Conservation (phyloP, 805 yeast species). For the Candida sithepensis region DNA sequence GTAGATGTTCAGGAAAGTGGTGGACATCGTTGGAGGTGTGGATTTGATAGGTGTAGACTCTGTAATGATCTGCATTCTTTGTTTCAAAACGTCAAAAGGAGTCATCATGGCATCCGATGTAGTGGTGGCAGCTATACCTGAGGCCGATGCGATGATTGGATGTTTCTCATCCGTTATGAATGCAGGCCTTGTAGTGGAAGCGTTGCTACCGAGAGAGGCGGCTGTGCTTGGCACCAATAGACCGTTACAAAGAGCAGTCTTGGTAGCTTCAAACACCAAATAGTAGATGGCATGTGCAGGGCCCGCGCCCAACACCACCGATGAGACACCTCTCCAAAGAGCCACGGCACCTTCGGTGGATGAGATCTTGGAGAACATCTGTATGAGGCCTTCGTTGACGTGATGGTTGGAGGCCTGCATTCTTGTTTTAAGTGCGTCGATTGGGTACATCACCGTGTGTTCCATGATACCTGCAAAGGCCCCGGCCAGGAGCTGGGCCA, state of each 20-base stretch:
- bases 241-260: slow-evolving; percentile 47
- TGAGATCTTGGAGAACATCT: slow-evolving; percentile 70
- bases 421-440: slow-evolving; percentile 93
- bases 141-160: slow-evolving; percentile 77
- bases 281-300: slow-evolving; percentile 98
- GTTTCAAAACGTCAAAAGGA: slow-evolving; percentile 93
- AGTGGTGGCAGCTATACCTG: slow-evolving; percentile 91
- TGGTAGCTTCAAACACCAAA: slow-evolving; percentile 85
- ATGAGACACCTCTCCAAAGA: slow-evolving; percentile 90
- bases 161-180: slow-evolving; percentile 63
- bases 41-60: slow-evolving; percentile 9
- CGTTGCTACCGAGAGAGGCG: slow-evolving; percentile 20
- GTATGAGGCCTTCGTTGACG: slow-evolving; percentile 45
- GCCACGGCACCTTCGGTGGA: slow-evolving; percentile 85
- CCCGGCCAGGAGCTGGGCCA: slow-evolving; percentile 85
- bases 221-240: slow-evolving; percentile 15
- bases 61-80: slow-evolving; percentile 72
- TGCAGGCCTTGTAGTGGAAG: slow-evolving; percentile 23
- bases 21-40: neutral
- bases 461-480: slow-evolving; percentile 99
- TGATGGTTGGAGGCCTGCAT: slow-evolving; percentile 61
- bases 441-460: slow-evolving; percentile 94
- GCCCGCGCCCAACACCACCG: slow-evolving; percentile 95
- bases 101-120: slow-evolving; percentile 95
- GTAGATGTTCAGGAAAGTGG: slow-evolving; percentile 38